Evolutionary conservation across 2,329 filamentous ascomycete genomes (phyloP).

Genomic region (Ascochyta viciae-villosae): DNA sequence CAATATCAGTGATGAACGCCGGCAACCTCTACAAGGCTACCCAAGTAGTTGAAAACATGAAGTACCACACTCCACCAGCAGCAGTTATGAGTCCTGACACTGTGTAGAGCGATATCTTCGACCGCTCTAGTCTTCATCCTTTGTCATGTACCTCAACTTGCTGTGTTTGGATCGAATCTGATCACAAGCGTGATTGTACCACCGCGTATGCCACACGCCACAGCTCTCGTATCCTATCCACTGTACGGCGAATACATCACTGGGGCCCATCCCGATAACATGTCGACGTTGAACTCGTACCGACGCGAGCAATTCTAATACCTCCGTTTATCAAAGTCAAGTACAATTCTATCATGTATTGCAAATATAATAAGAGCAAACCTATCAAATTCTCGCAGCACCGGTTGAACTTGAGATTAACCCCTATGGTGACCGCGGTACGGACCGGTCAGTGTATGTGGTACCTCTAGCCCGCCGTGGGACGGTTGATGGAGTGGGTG

Average conservation of each 20-base stretch:
- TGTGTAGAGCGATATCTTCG: neutral
- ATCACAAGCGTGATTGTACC: neutral
- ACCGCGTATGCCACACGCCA: neutral
- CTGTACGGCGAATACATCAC: neutral
- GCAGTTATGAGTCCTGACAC: neutral
- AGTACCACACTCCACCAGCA: neutral
- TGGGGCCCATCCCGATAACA: neutral
- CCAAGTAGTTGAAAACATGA: neutral
- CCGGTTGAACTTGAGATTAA: too few relatives aligned
- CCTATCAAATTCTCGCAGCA: too few relatives aligned
- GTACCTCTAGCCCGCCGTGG: too few relatives aligned
- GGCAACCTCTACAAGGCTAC: too few relatives aligned
- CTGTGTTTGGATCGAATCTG: neutral
- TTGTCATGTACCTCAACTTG: conserved; percentile 1
- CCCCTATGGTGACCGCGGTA: too few relatives aligned
- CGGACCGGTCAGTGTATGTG: too few relatives aligned
- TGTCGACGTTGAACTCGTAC: neutral
- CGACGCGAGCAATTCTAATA: neutral
- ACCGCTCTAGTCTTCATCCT: neutral
- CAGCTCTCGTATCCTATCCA: neutral
- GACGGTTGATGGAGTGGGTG: too few relatives aligned
- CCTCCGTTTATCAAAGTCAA: too few relatives aligned
- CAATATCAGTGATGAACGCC: too few relatives aligned
- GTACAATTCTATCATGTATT: too few relatives aligned
- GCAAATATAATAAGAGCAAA: neutral